Base-by-base conservation (phyloP, 345 rosid genomes). In the Populus euphratica region DNA sequence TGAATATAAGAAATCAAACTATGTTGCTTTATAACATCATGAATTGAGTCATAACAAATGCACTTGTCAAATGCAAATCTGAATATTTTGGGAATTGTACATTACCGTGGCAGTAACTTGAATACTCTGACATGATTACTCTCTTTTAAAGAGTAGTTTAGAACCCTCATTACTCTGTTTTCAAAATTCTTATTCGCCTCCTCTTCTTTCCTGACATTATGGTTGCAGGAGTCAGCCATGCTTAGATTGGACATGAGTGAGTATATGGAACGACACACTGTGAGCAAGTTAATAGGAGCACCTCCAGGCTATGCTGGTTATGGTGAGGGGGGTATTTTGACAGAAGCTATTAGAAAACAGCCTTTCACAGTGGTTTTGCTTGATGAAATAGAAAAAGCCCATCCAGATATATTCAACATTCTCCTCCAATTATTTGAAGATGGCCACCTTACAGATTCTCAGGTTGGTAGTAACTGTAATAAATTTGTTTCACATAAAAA, bases 211-310 rank as follows among this genome's bases (percentile, higher is more conserved):
- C 70, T 54, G 64, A 76, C n/a, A 23, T 78, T 68, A 27, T 71
- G 62, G 54, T 70, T 69, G 56, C 87, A 96, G 99, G 99, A 96
- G 82, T 89, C 89, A 38, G 90, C 98, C 23, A 91, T 96, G 96
- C 86, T 96, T 82, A 89, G 99, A 84, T 79, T 96, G 86, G 99
- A 96, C 90, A 96, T 96, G 99, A 96, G 99, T 73, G 99, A 96
- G 84, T 96, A 91, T 80, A 96, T 96, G 99, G 99, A 96, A 90
- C 93, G 98, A 49, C 97, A 91, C 83, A 89, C 96, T 7, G 97
- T 96, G 73, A 96, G 98, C 87, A 96, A 96, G 84, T 79, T 96
- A 83, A 91, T 96, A 66, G 99, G 99, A 44, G 87, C 98, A 70
- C 99, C 99, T 59, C 98, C 98, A 0, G 99, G 99, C 77, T 96